A percentile compares a stretch with the other conserved stretches of the same genome.
phyloP scores from a whole-genome alignment of 2,329 filamentous ascomycete genomes.

The Graphiopsis chlorocephala region DNA sequence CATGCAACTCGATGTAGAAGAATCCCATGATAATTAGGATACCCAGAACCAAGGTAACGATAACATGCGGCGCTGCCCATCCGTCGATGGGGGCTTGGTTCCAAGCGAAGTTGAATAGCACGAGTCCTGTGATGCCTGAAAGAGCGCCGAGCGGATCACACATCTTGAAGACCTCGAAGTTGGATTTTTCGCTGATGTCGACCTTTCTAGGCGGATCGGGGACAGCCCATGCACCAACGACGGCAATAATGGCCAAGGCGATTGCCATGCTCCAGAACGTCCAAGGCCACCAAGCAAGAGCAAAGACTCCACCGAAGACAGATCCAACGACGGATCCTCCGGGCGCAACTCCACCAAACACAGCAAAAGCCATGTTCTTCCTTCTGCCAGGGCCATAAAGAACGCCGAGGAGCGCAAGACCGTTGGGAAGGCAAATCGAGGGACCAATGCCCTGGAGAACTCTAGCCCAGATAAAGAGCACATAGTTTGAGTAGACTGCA shows the following conservation, averaged over 20 bases:
- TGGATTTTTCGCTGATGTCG: conserved; percentile 2
- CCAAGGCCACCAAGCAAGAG: conserved; percentile 37
- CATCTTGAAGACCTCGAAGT: conserved; percentile 24
- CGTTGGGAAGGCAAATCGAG: conserved; percentile 38
- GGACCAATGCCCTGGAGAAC: conserved; percentile 42
- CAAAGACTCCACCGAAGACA: conserved; percentile 35
- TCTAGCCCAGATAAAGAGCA: conserved; percentile 38
- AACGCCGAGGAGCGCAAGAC: conserved; percentile 37
- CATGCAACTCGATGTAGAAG: conserved; percentile 29
- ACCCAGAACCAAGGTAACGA: conserved; percentile 31
- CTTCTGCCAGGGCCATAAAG: conserved; percentile 35
- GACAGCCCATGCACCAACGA: conserved; percentile 21
- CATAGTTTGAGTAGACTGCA: conserved; percentile 33
- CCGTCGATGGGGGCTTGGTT: conserved; percentile 35
- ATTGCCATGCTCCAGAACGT: conserved; percentile 29
- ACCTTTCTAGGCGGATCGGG: conserved; percentile 13
- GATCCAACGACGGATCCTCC: conserved; percentile 37
- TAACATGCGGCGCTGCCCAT: conserved; percentile 30
- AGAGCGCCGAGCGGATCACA: conserved; percentile 24
- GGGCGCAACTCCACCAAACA: conserved; percentile 39
- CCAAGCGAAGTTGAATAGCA: conserved; percentile 34
- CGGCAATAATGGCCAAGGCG: conserved; percentile 24
- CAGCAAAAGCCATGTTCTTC: conserved; percentile 39
- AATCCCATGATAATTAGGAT: conserved; percentile 29
- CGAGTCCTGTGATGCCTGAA: conserved; percentile 30